phyloP scores from a whole-genome alignment of 2,329 filamentous ascomycete species.

The Xylariaceae sp. region DNA sequence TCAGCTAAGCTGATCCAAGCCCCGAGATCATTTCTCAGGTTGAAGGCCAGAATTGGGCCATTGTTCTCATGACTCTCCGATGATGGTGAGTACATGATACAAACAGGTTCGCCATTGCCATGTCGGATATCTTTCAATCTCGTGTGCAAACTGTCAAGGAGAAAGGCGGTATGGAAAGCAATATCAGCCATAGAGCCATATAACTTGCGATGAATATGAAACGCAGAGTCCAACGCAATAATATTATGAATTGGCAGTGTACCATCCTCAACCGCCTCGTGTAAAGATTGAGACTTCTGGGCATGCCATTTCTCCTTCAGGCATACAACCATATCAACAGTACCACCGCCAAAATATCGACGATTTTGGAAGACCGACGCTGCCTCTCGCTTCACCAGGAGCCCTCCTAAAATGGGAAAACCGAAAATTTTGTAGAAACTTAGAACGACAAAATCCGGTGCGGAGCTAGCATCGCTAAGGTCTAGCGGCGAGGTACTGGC shows the following conservation, averaged over 20 bases:
- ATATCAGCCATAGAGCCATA: conserved; percentile 69
- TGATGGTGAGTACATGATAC: conserved; percentile 56
- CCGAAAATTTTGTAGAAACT: conserved; percentile 99
- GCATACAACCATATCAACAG: conserved; percentile 82
- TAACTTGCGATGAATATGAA: conserved; percentile 63
- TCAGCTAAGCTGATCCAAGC: conserved; percentile 78
- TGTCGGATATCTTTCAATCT: conserved; percentile 62
- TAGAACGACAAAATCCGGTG: conserved; percentile 80
- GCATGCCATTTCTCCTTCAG: conserved; percentile 80
- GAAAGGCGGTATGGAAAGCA: conserved; percentile 64
- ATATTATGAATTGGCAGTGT: conserved; percentile 90
- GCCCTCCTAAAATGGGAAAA: conserved; percentile 82
- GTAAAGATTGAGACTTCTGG: conserved; percentile 65
- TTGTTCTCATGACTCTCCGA: conserved; percentile 36
- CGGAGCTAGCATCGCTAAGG: conserved; percentile 54
- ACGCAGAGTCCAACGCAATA: conserved; percentile 71
- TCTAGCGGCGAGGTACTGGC: conserved; percentile 75
- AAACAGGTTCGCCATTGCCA: conserved; percentile 62
- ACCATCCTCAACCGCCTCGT: conserved; percentile 85
- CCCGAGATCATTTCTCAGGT: conserved; percentile 64
- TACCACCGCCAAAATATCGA: conserved; percentile 89
- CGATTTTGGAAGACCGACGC: conserved; percentile 60
- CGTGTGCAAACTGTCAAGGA: conserved; percentile 57
- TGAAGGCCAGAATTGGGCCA: conserved; percentile 82
- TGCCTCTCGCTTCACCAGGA: conserved; percentile 74